Evolutionary conservation across 148 eudicot genomes (phyloP).

Genomic region (Dysphania ambrosioides): DNA sequence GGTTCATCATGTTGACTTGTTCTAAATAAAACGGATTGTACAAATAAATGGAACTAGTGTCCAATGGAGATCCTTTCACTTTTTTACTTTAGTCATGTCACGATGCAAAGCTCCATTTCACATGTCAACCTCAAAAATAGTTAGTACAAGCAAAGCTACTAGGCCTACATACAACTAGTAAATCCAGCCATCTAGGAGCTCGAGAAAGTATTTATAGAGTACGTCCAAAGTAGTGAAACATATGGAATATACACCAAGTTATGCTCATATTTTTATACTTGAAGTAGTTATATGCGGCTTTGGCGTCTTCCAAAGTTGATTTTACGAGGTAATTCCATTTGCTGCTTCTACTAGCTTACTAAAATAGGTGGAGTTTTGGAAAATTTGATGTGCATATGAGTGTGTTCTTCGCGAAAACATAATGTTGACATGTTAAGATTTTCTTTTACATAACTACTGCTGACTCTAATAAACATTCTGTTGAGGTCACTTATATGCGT

Average conservation of each 20-base stretch:
- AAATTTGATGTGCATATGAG: neutral
- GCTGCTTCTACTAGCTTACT: neutral
- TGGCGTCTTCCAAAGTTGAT: neutral
- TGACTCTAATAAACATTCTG: neutral
- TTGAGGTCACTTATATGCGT: neutral
- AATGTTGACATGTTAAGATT: neutral
- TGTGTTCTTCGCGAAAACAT: neutral
- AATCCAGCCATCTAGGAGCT: neutral
- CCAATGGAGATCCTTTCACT: neutral
- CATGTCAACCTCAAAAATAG: neutral
- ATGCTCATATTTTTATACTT: neutral
- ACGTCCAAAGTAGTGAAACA: neutral
- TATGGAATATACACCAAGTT: neutral
- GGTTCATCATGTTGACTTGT: too few relatives aligned
- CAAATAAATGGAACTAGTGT: neutral
- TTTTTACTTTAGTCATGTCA: neutral
- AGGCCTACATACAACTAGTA: too few relatives aligned
- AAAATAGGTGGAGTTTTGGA: too few relatives aligned
- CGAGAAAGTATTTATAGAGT: neutral
- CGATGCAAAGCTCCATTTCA: neutral
- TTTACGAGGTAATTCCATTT: neutral
- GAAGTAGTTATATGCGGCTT: neutral
- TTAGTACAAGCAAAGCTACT: neutral
- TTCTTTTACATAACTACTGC: neutral
- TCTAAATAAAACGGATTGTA: too few relatives aligned